Conservation (phyloP, 345 rosid species). For the Sapria himalayana region DNA sequence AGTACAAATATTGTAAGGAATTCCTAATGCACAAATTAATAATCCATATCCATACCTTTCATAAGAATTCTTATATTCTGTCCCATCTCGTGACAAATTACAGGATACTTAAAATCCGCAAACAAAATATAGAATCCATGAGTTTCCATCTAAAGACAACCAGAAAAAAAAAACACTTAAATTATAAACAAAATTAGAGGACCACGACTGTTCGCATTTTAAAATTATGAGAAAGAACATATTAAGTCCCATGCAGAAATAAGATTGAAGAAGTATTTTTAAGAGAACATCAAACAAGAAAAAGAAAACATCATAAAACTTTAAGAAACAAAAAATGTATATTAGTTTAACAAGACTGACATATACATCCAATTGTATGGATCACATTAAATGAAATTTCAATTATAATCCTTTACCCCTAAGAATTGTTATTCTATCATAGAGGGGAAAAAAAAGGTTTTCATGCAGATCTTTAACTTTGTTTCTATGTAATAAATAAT, state of each 20-base stretch:
- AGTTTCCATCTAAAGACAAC: slow-evolving; percentile 23
- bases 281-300: not conserved
- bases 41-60: slow-evolving; percentile 28
- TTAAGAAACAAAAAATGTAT: too few relatives aligned
- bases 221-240: not conserved
- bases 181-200: not conserved
- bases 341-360: too few relatives aligned
- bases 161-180: slow-evolving; percentile 6
- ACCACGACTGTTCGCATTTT: too few relatives aligned
- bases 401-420: too few relatives aligned
- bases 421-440: too few relatives aligned
- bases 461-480: too few relatives aligned
- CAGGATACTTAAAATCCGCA: slow-evolving; percentile 35
- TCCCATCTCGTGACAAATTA: slow-evolving; percentile 24
- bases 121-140: slow-evolving; percentile 33
- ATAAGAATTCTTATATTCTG: slow-evolving; percentile 29
- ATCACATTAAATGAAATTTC: too few relatives aligned
- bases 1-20: too few relatives aligned
- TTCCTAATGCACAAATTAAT: too few relatives aligned
- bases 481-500: too few relatives aligned
- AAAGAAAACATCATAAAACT: not conserved
- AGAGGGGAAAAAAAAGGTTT: too few relatives aligned
- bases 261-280: not conserved
- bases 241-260: not conserved
- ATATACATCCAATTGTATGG: too few relatives aligned